Evolutionary conservation across 805 yeast genomes (phyloP).

Genomic region (Jamesozyma spencerorum): DNA sequence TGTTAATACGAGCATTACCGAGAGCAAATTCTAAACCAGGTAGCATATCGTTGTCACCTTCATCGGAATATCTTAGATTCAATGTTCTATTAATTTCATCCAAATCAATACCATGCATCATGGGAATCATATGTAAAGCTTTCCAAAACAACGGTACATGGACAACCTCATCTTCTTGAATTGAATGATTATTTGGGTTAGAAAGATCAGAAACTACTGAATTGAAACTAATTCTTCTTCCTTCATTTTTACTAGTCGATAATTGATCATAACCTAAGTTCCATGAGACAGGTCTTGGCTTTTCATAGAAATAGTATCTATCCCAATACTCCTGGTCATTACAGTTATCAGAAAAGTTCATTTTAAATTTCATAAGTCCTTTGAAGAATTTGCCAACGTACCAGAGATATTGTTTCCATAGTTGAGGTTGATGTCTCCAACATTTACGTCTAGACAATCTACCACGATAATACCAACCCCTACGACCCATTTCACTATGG

Average conservation of each 20-base stretch:
- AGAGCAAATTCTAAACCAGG: slow-evolving; percentile 21
- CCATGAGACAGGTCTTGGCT: neutral
- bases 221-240: neutral
- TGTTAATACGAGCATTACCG: neutral
- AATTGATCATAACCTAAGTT: neutral
- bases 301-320: slow-evolving; percentile 11
- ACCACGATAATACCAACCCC: slow-evolving; percentile 29
- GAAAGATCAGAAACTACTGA: neutral
- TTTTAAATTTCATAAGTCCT: slow-evolving; percentile 10
- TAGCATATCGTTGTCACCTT: slow-evolving; percentile 15
- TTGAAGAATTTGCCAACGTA: slow-evolving; percentile 15
- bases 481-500: slow-evolving; percentile 18
- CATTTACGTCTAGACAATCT: slow-evolving; percentile 17
- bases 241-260: neutral
- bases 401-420: slow-evolving; percentile 22
- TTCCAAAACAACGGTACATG: slow-evolving; percentile 22
- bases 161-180: neutral
- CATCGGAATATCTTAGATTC: slow-evolving; percentile 11
- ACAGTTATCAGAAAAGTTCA: slow-evolving; percentile 21
- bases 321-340: slow-evolving; percentile 20
- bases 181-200: neutral
- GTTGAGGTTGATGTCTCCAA: slow-evolving; percentile 23
- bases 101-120: slow-evolving; percentile 27
- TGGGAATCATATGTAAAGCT: slow-evolving; percentile 22
- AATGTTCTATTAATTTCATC: slow-evolving; percentile 24